Percentiles rank a stretch among this genome's conserved stretches.
These are phyloP conservation scores for Petunia axillaris DNA, from an alignment of 257 asterid species.

Conservation along the genomic window DNA sequence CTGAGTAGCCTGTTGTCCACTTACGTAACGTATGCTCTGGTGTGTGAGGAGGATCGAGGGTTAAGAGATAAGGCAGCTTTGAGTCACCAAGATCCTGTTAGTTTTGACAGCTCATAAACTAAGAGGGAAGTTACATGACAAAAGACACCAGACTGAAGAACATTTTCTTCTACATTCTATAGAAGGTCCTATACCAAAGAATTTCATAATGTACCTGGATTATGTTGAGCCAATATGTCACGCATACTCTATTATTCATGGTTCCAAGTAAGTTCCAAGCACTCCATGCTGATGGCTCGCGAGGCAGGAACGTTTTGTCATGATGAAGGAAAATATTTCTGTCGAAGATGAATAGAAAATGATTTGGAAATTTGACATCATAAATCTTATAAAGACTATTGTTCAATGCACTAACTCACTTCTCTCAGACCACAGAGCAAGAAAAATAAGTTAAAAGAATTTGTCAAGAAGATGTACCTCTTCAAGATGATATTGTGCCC, in stretches of 20 bases:
- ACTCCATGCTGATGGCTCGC: slow-evolving; percentile 69
- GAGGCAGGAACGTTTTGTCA: slow-evolving; percentile 69
- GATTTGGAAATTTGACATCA: background rate
- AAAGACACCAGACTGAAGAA: background rate
- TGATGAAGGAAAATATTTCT: slow-evolving; percentile 78
- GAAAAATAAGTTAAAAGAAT: background rate
- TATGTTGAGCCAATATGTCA: slow-evolving; percentile 77
- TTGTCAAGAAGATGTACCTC: background rate
- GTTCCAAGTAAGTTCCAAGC: slow-evolving; percentile 78
- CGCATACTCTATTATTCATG: slow-evolving; percentile 45
- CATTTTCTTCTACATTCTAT: background rate
- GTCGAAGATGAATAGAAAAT: slow-evolving; percentile 40
- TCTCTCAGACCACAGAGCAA: background rate
- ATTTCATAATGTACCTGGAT: slow-evolving; percentile 51
- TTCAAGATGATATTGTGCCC: background rate
- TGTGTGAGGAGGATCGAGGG: slow-evolving; percentile 70
- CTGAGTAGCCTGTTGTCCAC: slow-evolving; percentile 86
- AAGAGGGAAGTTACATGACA: background rate
- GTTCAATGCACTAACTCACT: background rate
- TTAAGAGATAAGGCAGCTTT: slow-evolving; percentile 67
- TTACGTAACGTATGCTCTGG: slow-evolving; percentile 68
- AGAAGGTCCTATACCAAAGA: background rate
- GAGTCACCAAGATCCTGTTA: slow-evolving; percentile 67
- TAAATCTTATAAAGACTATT: background rate
- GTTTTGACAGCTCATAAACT: background rate